Evolutionary conservation across 2,329 filamentous ascomycete species (phyloP).

Genomic region (Phialocephala sp.): DNA sequence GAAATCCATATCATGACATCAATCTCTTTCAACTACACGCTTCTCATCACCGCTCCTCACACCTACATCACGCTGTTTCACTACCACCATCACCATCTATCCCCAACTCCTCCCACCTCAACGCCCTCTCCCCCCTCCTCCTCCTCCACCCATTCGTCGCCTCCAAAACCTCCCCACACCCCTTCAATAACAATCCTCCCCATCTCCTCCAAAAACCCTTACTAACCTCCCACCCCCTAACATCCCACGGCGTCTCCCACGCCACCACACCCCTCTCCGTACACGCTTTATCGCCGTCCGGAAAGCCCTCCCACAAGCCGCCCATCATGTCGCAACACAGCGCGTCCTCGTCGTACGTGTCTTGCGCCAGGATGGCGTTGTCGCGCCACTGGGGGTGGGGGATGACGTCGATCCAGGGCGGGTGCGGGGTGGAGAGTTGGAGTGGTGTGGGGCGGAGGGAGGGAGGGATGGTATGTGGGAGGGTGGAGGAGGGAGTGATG

Average conservation of each 20-base stretch:
- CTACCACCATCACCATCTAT: not conserved
- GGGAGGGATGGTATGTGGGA: not conserved
- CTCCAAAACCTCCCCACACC: conserved; percentile 43
- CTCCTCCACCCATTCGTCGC: conserved; percentile 46
- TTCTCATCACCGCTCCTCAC: too few species aligned
- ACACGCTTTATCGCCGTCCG: conserved; percentile 8
- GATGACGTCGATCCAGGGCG: conserved; percentile 47
- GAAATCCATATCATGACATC: too few species aligned
- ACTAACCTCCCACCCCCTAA: conserved; percentile 46
- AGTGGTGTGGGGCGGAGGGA: conserved; percentile 24
- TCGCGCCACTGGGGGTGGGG: conserved; percentile 45
- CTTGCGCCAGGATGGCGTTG: conserved; percentile 39
- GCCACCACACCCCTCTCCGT: conserved; percentile 41
- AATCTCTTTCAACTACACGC: too few species aligned
- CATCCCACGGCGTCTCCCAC: conserved; percentile 47
- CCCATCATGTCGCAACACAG: conserved; percentile 34
- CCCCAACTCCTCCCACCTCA: conserved; percentile 1
- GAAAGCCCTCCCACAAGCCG: conserved; percentile 26
- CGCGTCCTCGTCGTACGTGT: conserved; percentile 31
- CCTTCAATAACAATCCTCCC: conserved; percentile 43
- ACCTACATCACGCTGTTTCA: not conserved
- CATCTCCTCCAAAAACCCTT: conserved; percentile 45
- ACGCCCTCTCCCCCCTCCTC: conserved; percentile 42
- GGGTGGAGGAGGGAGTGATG: not conserved
- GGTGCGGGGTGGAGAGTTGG: conserved; percentile 41